Evolutionary conservation across 305 asterid genomes (phyloP).

Genomic region (Fraxinus floribunda): DNA sequence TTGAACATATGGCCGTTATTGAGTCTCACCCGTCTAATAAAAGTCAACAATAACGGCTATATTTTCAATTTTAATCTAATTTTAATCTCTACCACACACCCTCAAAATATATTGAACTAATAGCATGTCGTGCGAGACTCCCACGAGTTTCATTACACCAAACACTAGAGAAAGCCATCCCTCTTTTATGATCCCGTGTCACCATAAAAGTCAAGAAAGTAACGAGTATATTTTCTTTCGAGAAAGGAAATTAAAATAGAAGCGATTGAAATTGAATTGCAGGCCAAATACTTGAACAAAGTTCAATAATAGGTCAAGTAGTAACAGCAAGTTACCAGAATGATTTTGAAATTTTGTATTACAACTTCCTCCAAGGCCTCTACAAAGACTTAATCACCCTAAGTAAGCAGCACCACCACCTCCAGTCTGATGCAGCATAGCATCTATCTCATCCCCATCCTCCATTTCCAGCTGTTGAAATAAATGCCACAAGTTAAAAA

Average conservation of each 20-base stretch:
- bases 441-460: constrained; percentile 24
- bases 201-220: neutral
- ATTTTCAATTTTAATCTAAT: no score
- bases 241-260: neutral
- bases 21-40: no score
- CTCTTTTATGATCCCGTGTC: neutral
- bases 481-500: neutral
- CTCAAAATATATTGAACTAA: neutral
- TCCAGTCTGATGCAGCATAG: constrained; percentile 9
- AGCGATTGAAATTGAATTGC: neutral
- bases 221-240: neutral
- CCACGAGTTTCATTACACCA: neutral
- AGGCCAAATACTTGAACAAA: neutral
- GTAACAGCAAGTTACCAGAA: neutral
- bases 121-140: neutral
- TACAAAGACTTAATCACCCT: neutral
- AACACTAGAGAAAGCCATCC: neutral
- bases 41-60: no score
- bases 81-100: no score
- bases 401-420: neutral
- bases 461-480: constrained; percentile 17
- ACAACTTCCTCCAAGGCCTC: neutral
- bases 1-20: no score
- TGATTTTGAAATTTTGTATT: neutral
- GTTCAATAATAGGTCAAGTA: neutral